A percentile compares a stretch with the other conserved stretches of the same genome.
Conservation (phyloP, 2,329 filamentous ascomycete species). For the Calonectria honghensis region DNA sequence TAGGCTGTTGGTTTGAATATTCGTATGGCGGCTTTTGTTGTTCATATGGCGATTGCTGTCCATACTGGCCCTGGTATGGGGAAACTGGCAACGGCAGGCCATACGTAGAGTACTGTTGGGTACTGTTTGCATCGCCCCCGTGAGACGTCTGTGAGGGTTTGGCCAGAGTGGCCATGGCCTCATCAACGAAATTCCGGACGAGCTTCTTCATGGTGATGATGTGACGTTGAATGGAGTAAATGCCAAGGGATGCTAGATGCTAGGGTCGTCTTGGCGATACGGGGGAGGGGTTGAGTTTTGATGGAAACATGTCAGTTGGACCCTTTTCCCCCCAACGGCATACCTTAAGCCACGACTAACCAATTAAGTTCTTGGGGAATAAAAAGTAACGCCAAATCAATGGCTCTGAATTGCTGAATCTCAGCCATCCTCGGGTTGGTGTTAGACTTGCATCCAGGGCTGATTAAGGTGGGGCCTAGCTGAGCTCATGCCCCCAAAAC, state of each 20-base stretch:
- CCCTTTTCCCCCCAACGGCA: background rate
- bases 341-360: background rate
- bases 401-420: background rate
- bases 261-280: background rate
- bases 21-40: slow-evolving; percentile 3
- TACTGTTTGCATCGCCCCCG: background rate
- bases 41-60: background rate
- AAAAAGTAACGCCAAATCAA: background rate
- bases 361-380: too few relatives aligned
- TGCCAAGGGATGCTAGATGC: background rate
- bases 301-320: background rate
- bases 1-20: background rate
- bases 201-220: slow-evolving; percentile 6
- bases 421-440: background rate
- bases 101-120: background rate
- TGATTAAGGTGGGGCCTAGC: slow-evolving; percentile 5
- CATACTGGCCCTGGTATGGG: background rate
- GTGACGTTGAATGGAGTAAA: too few relatives aligned
- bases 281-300: slow-evolving; percentile 1
- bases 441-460: slow-evolving; percentile 1
- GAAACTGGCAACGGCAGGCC: background rate
- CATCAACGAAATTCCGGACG: slow-evolving; percentile 7
- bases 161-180: slow-evolving; percentile 15
- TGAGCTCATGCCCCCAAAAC: background rate
- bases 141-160: background rate